phyloP scores from a whole-genome alignment of 768 basidiomycete genomes.

The Amyloporia xantha region DNA sequence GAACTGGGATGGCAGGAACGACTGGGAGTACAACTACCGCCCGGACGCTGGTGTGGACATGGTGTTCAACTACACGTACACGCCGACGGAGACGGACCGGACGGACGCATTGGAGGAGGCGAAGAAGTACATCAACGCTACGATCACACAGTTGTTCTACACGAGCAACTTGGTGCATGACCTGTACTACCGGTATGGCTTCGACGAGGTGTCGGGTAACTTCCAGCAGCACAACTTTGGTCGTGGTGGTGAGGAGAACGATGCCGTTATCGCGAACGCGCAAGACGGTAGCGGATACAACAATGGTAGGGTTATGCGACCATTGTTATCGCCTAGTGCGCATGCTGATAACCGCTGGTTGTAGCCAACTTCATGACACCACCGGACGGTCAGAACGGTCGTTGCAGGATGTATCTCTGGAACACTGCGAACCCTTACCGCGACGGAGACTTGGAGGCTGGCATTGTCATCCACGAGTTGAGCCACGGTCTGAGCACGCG shows the following conservation, averaged over 20 bases:
- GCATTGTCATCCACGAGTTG: conserved; percentile 91
- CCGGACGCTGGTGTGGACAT: conserved; percentile 55
- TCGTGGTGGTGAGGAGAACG: conserved; percentile 77
- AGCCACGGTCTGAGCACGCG: conserved; percentile 90
- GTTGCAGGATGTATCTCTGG: conserved; percentile 98
- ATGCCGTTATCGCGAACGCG: conserved; percentile 91
- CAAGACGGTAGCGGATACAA: conserved; percentile 94
- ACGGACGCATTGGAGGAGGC: conserved; percentile 64
- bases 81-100: conserved; percentile 51
- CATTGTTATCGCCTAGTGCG: too few relatives aligned
- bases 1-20: conserved; percentile 75
- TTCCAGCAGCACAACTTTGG: conserved; percentile 99
- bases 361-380: conserved; percentile 83
- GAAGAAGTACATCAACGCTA: conserved; percentile 77
- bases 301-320: conserved; percentile 34
- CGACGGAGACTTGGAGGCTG: conserved; percentile 94
- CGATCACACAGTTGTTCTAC: conserved; percentile 87
- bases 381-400: conserved; percentile 78
- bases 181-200: conserved; percentile 78
- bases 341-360: too few relatives aligned
- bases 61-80: conserved; percentile 69
- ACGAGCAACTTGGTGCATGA: conserved; percentile 79
- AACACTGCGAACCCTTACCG: conserved; percentile 84
- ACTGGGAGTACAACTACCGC: conserved; percentile 68
- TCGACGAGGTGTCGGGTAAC: conserved; percentile 87